Percentiles rank a stretch among this genome's conserved stretches.
Conservation (phyloP, 2,329 filamentous ascomycete genomes). For the Gaeumannomyces sp. region DNA sequence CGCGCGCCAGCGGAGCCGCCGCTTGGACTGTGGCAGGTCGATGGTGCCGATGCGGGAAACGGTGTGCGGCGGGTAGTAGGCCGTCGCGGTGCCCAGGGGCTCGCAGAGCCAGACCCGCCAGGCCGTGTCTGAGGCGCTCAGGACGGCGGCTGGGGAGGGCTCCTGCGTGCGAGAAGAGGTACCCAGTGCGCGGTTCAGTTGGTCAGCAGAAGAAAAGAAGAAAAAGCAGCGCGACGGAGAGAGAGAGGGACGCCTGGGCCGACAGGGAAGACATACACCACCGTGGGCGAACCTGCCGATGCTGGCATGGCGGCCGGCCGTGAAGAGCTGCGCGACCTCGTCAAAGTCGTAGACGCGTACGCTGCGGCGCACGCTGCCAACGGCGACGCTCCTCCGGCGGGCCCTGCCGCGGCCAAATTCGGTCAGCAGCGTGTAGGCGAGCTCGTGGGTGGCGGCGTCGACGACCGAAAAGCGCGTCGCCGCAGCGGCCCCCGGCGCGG, state of each 20-base stretch:
- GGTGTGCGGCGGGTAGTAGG: background rate
- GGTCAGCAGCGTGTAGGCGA: background rate
- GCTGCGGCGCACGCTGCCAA: background rate
- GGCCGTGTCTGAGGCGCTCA: background rate
- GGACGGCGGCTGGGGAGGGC: background rate
- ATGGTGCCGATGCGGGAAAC: background rate
- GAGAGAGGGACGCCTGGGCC: too few relatives aligned
- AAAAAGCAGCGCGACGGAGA: too few relatives aligned
- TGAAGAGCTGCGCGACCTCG: background rate
- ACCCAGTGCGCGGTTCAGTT: too few relatives aligned
- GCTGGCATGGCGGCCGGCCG: background rate
- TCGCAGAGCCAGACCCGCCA: constrained; percentile 1
- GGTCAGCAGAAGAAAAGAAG: background rate
- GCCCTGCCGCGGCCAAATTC: background rate
- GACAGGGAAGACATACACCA: background rate
- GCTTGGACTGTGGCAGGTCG: background rate
- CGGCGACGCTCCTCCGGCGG: background rate
- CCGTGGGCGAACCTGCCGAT: background rate
- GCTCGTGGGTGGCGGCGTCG: background rate
- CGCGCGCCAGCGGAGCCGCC: background rate
- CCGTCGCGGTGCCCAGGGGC: background rate
- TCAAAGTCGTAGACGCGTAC: background rate
- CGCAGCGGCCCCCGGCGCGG: too few relatives aligned
- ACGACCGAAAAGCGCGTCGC: background rate
- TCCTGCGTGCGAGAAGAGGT: background rate